Evolutionary conservation across 352 stramenopile species (phyloP).

Genomic region (Phytophthora cryptogea): DNA sequence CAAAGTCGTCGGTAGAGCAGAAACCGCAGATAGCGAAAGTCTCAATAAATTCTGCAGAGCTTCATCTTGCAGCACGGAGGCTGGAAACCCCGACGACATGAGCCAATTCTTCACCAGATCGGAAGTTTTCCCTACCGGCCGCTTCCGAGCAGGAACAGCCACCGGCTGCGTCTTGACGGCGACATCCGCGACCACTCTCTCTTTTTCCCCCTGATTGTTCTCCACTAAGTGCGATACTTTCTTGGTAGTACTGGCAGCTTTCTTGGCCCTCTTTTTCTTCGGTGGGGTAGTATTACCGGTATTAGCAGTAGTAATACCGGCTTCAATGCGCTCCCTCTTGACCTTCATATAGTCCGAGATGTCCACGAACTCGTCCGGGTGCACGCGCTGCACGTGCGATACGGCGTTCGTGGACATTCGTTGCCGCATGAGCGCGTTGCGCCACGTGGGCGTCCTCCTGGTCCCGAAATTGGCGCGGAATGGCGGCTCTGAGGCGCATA

Average conservation of each 20-base stretch:
- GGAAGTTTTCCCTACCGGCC: conserved; percentile 6
- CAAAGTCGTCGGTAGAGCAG: conserved; percentile 7
- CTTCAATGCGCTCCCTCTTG: conserved; percentile 11
- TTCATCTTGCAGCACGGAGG: conserved; percentile 22
- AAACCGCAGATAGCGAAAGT: conserved; percentile 1
- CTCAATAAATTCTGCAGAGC: conserved; percentile 27
- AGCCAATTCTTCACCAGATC: conserved; percentile 38
- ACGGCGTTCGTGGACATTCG: conserved; percentile 48
- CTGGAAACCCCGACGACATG: conserved; percentile 27
- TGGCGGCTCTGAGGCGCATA: conserved; percentile 25
- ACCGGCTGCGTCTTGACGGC: background rate
- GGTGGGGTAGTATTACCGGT: background rate
- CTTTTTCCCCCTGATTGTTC: background rate
- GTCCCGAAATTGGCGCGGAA: background rate
- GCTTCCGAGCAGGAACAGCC: conserved; percentile 5
- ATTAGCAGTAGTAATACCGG: no score
- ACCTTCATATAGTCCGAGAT: conserved; percentile 28
- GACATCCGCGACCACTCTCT: background rate
- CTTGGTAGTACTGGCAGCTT: background rate
- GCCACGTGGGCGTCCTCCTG: conserved; percentile 23
- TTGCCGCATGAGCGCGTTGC: conserved; percentile 38
- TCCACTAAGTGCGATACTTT: background rate
- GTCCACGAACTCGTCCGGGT: conserved; percentile 29
- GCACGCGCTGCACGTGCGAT: conserved; percentile 36
- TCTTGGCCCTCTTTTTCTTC: conserved; percentile 28